Evolutionary conservation across 2,329 filamentous ascomycete genomes (phyloP).

Genomic region (Ophiostoma populinum): DNA sequence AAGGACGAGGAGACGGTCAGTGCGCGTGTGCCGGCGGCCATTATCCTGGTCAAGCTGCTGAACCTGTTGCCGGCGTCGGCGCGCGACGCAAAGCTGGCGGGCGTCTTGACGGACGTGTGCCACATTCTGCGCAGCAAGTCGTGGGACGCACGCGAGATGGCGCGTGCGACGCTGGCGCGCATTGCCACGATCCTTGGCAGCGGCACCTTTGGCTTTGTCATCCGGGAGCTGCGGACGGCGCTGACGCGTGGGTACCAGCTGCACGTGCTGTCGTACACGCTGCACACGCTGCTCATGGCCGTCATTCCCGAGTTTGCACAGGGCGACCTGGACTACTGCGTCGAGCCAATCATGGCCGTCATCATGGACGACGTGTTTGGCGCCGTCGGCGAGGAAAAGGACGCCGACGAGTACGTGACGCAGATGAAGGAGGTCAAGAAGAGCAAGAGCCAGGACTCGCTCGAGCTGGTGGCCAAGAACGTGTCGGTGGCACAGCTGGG

Average conservation of each 20-base stretch:
- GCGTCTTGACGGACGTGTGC: conserved; percentile 78
- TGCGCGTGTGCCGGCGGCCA: conserved; percentile 73
- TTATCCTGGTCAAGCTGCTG: conserved; percentile 76
- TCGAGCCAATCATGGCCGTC: conserved; percentile 59
- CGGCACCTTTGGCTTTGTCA: conserved; percentile 74
- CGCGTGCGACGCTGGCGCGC: conserved; percentile 70
- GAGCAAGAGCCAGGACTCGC: conserved; percentile 94
- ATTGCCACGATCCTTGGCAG: conserved; percentile 70
- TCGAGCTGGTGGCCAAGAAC: conserved; percentile 77
- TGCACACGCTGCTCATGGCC: conserved; percentile 76
- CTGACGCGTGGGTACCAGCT: conserved; percentile 78
- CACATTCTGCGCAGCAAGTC: conserved; percentile 82
- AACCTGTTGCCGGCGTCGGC: conserved; percentile 59
- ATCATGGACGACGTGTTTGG: conserved; percentile 98
- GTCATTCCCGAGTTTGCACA: conserved; percentile 55
- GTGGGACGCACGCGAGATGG: conserved; percentile 78
- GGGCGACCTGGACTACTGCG: conserved; percentile 79
- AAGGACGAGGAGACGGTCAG: conserved; percentile 93
- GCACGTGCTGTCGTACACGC: conserved; percentile 85
- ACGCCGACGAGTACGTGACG: conserved; percentile 85
- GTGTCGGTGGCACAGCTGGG: conserved; percentile 59
- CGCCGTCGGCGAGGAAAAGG: conserved; percentile 81
- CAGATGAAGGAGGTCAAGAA: conserved; percentile 97
- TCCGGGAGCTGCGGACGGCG: conserved; percentile 75
- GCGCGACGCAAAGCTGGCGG: conserved; percentile 57